Conservation (phyloP, 768 basidiomycete genomes). For the Hygrophorus pudorinus region DNA sequence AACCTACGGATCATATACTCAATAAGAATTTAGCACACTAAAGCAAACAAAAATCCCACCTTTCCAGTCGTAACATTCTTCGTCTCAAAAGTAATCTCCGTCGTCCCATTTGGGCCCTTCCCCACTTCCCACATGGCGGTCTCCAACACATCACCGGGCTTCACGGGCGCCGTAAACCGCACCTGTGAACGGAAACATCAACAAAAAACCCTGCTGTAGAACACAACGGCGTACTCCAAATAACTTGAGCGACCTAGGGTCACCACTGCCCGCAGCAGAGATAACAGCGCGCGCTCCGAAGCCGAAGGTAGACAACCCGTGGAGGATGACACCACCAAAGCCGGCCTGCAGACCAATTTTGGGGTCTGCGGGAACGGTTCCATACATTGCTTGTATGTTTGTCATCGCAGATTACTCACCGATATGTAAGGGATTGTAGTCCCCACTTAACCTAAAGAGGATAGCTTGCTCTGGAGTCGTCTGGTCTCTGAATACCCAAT, state of each 20-base stretch:
- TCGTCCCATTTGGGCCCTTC: constrained; percentile 45
- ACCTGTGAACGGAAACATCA: too few relatives aligned
- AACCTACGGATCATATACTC: not conserved
- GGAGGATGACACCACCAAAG: constrained; percentile 79
- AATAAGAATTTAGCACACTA: not conserved
- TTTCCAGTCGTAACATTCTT: constrained; percentile 53
- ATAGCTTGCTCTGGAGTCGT: constrained; percentile 59
- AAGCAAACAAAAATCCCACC: constrained; percentile 20
- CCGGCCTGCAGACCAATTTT: constrained; percentile 59
- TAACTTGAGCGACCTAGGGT: constrained; percentile 51
- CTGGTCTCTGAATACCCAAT: constrained; percentile 52
- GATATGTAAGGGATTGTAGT: constrained; percentile 73
- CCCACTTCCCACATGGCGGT: constrained; percentile 75
- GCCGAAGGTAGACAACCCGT: constrained; percentile 76
- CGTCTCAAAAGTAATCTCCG: constrained; percentile 53
- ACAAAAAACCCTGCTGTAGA: too few relatives aligned
- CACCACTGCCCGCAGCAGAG: constrained; percentile 46
- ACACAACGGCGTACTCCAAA: constrained; percentile 36
- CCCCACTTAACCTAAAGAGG: constrained; percentile 64
- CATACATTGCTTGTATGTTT: not conserved
- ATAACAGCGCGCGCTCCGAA: constrained; percentile 74
- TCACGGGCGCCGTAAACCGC: constrained; percentile 76
- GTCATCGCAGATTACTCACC: constrained; percentile 26
- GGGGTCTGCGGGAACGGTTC: constrained; percentile 41
- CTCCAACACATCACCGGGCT: constrained; percentile 74